Conservation (phyloP, 2,329 filamentous ascomycete species). For the Helicocarpus griseus region DNA sequence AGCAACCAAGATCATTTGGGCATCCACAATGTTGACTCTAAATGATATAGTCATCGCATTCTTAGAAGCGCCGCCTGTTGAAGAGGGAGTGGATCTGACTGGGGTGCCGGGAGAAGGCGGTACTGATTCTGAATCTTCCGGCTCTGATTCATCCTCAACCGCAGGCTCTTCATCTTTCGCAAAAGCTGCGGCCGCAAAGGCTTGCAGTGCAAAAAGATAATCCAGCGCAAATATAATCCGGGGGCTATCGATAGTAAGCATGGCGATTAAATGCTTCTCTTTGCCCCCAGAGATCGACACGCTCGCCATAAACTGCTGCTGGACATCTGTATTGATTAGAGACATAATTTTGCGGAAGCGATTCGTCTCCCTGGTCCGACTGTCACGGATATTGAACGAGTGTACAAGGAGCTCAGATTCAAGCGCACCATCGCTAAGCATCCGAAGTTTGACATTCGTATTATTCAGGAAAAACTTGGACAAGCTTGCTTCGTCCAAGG, state of each 20-base stretch:
- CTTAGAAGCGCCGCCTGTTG: constrained; percentile 20
- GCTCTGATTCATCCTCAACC: constrained; percentile 22
- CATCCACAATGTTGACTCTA: constrained; percentile 87
- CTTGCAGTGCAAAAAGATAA: constrained; percentile 82
- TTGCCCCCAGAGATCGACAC: constrained; percentile 81
- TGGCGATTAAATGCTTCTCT: constrained; percentile 73
- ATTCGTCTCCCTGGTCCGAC: constrained; percentile 77
- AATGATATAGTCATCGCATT: constrained; percentile 66
- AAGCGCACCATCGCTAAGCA: constrained; percentile 83
- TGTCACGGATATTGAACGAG: constrained; percentile 91
- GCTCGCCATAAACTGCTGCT: constrained; percentile 96
- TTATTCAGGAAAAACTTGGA: constrained; percentile 92
- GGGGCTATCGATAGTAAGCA: constrained; percentile 90
- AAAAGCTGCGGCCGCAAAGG: constrained; percentile 65
- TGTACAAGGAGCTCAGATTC: constrained; percentile 90
- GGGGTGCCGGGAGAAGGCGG: neutral
- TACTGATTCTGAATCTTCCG: constrained; percentile 14
- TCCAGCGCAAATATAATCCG: constrained; percentile 91
- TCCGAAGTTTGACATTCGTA: constrained; percentile 80
- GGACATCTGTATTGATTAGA: constrained; percentile 81
- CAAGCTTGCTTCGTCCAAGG: constrained; percentile 68
- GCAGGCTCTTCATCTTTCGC: constrained; percentile 41
- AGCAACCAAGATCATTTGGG: constrained; percentile 90
- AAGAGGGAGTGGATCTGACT: neutral
- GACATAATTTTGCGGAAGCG: constrained; percentile 99